These are phyloP conservation scores for Dimocarpus longan DNA, from an alignment of 345 rosid species.

Conservation along the genomic window DNA sequence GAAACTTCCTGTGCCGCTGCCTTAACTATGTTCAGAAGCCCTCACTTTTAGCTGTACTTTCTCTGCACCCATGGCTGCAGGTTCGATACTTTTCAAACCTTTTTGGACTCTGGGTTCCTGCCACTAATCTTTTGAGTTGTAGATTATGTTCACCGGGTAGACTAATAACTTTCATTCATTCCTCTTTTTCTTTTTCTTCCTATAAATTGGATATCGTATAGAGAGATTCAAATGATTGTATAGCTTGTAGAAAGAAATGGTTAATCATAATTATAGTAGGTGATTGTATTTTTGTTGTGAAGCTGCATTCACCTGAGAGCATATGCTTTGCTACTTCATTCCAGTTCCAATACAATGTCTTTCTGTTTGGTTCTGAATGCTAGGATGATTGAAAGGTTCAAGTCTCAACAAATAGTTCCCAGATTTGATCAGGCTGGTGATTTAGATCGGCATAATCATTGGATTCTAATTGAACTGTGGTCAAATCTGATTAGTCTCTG, in stretches of 20 bases:
- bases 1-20: conserved; percentile 81
- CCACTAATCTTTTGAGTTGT: neutral
- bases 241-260: neutral
- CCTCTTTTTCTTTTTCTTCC: neutral
- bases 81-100: neutral
- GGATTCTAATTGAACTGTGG: too few species aligned
- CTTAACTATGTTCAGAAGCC: conserved; percentile 35
- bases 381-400: too few species aligned
- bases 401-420: too few species aligned
- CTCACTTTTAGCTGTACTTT: neutral
- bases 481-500: too few species aligned
- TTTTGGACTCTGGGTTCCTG: neutral
- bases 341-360: too few species aligned
- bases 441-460: too few species aligned
- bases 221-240: conserved; percentile 7
- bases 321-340: too few species aligned
- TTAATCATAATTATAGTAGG: neutral
- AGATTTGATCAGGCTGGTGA: too few species aligned
- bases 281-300: too few species aligned
- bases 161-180: neutral
- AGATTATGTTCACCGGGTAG: neutral
- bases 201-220: neutral
- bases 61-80: neutral
- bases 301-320: too few species aligned
- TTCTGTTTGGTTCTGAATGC: too few species aligned